Evolutionary conservation across 2,329 filamentous ascomycete species (phyloP), one percentile per base, ranked within the genome.

Genomic region (Plenodomus tracheiphilus): DNA sequence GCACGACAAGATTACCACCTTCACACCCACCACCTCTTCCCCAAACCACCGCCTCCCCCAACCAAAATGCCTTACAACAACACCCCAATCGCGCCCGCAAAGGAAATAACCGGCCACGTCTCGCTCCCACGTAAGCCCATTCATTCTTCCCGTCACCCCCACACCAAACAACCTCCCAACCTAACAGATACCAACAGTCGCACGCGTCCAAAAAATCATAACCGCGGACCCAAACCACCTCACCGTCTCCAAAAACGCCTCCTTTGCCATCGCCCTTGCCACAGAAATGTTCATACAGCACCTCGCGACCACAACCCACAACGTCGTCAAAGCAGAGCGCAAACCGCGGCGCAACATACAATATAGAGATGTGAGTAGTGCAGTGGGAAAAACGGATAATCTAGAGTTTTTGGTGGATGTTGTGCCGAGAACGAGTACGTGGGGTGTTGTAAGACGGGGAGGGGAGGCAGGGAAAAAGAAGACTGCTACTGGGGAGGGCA

Each of bases 201-300:
- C 94, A 16, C 85, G 94, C 64, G 90, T 99, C 50, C 97, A 97
- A 76, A 96, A 96, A 76, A 96, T 99, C 69, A 90, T 99, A 52
- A 83, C 85, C 41, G 83, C 91, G 49, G 94, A 99, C 73, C 66
- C 65, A 0, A 85, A 89, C 37, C 93, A 97, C 54, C 88, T 96
- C 54, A 80, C 79, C 54, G 84, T 89, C 73, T 96, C 92, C 39
- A 96, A 92, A 73, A 96, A 96, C 67, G 93, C 93, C 45, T 89
- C 92, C 17, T 97, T 97, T 71, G 86, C 93, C 48, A 95, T 97
- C 64, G 92, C 93, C 1, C 81, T 96, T 51, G 94, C 94, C 18
- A 92, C 94, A 3, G 94, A 99, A 75, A 86, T 96, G 81, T 97
- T 99, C 76, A 87, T 99, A 59, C 91, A 96, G 72, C 88, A 97